Evolutionary conservation across 148 eudicot species (phyloP).

Genomic region (Pharnaceum exiguum): DNA sequence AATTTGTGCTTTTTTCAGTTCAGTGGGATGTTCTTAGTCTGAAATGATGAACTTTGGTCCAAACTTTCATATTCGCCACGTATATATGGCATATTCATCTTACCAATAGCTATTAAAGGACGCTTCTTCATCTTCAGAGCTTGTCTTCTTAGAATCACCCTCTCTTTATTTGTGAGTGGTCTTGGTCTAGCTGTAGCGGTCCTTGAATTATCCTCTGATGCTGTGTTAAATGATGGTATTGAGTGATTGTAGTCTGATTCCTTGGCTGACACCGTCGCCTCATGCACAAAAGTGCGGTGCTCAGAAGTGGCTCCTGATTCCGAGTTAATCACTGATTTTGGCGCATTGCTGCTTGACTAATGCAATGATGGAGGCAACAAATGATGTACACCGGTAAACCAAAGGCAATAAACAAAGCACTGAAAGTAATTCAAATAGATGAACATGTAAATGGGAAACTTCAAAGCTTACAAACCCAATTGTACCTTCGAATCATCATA

Average conservation of each 20-base stretch:
- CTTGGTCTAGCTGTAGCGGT: conserved; percentile 32
- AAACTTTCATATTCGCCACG: no score
- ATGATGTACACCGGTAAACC: no score
- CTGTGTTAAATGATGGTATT: conserved; percentile 16
- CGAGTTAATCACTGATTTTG: conserved; percentile 1
- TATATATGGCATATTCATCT: conserved; percentile 18
- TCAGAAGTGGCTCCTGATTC: conserved; percentile 11
- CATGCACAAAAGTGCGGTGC: conserved; percentile 13
- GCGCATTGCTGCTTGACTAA: conserved; percentile 8
- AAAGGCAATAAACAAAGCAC: no score
- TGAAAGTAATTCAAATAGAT: no score
- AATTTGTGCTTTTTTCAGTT: no score
- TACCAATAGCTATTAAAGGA: conserved; percentile 89
- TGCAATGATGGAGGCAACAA: conserved; percentile 11
- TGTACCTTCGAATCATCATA: conserved; percentile 31
- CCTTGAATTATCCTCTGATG: conserved; percentile 11
- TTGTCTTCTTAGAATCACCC: conserved; percentile 80
- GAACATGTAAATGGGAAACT: not conserved
- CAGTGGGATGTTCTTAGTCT: no score
- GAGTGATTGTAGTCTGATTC: conserved; percentile 23
- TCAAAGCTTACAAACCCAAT: conserved; percentile 2
- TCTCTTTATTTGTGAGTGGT: conserved; percentile 79
- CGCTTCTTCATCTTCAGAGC: conserved; percentile 70
- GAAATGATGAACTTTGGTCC: no score
- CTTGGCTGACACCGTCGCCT: conserved; percentile 7